Evolutionary conservation across 345 rosid genomes (phyloP).

Genomic region (Stellera chamaejasme): DNA sequence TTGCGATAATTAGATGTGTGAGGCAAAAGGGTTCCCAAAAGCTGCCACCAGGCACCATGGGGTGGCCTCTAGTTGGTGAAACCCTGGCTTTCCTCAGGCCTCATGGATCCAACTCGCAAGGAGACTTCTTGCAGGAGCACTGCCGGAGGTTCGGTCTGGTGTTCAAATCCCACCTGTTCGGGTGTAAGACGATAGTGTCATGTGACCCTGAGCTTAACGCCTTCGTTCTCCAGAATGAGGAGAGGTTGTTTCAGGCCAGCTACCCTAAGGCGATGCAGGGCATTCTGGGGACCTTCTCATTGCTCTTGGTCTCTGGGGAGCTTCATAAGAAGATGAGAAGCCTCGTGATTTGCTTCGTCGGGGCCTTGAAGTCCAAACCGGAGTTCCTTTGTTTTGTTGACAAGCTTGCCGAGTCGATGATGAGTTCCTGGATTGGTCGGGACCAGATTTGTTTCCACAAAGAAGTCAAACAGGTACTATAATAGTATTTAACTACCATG

Average conservation of each 20-base stretch:
- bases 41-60: slow-evolving; percentile 56
- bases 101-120: slow-evolving; percentile 59
- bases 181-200: slow-evolving; percentile 72
- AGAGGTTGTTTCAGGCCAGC: slow-evolving; percentile 49
- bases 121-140: slow-evolving; percentile 55
- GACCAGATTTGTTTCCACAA: slow-evolving; percentile 40
- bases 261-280: slow-evolving; percentile 75
- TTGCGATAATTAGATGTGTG: not conserved
- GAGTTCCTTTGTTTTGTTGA: slow-evolving; percentile 38
- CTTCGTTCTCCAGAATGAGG: slow-evolving; percentile 83
- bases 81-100: slow-evolving; percentile 70
- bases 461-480: slow-evolving; percentile 51
- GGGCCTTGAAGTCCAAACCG: slow-evolving; percentile 37
- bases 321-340: slow-evolving; percentile 64
- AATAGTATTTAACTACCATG: no score
- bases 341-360: slow-evolving; percentile 42
- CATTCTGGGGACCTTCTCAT: slow-evolving; percentile 60
- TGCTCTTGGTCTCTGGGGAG: slow-evolving; percentile 51
- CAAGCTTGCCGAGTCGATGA: slow-evolving; percentile 38
- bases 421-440: slow-evolving; percentile 54
- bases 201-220: slow-evolving; percentile 72
- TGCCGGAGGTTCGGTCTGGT: slow-evolving; percentile 67
- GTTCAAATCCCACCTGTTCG: slow-evolving; percentile 75
- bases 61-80: slow-evolving; percentile 77
- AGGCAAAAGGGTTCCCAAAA: slow-evolving; percentile 9